Evolutionary conservation across 495 filamentous ascomycete genomes (phyloP), one percentile per base, ranked within the genome.

Genomic region (Neurospora hispaniola): DNA sequence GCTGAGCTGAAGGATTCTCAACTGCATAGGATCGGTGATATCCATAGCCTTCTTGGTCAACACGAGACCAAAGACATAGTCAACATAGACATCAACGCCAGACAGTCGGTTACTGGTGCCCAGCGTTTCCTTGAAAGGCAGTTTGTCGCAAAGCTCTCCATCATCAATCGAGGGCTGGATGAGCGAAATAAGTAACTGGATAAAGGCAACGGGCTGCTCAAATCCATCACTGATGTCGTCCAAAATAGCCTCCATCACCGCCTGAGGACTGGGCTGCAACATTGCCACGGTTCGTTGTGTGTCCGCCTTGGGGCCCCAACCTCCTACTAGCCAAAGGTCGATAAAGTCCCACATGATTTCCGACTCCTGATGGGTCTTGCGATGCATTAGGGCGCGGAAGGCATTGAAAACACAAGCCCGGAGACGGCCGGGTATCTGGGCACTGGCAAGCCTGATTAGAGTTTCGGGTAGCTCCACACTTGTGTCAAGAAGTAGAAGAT

Each of bases 81-180:
- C 96, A 73, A 97, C 82, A 75, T 97, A 98, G 5, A 91, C 89
- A 71, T 97, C 94, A 74, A 99, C 92, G 4, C 96, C 96, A 20
- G 93, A 87, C 84, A 91, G 90, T 69, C 96, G 89, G 76, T 89
- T 90, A 9, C 88, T 85, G 14, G 88, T 86, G n/a, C 94, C 94
- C n/a, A 98, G 84, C 43, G 86, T 88, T 77, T 97, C 94, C 0
- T 96, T 93, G 78, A 98, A 98, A 0, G 95, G 90, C 23, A 98
- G 81, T n/a, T 79, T 79, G 81, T 94, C 92, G 71, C 90, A 89
- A 9, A 97, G 82, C 1, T 84, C 85, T 35, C 82, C 80, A 23
- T 87, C 82, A 70, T 87, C 88, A 1, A 84, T 77, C 5, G 88
- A 84, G 3, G 93, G 93, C 11, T 85, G 78, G 41, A 93, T 82